phyloP scores from a whole-genome alignment of 1,284 basidiomycete genomes.

The Sanghuangporus baumii region DNA sequence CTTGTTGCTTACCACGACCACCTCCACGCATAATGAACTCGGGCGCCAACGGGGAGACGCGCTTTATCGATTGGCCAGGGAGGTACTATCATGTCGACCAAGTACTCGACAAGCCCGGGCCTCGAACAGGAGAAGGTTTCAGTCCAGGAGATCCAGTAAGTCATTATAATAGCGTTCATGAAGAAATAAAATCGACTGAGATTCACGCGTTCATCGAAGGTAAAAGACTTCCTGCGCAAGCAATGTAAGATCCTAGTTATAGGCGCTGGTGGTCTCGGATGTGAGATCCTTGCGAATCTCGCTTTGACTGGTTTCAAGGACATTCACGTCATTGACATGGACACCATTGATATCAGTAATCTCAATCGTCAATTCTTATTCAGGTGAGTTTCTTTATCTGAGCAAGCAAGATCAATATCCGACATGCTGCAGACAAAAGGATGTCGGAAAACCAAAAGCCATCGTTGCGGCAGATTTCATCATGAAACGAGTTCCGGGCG shows the following conservation, averaged over 20 bases:
- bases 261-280: conserved; percentile 91
- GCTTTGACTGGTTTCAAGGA: conserved; percentile 94
- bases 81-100: conserved; percentile 79
- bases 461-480: conserved; percentile 91
- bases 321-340: conserved; percentile 99
- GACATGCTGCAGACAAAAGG: conserved; percentile 57
- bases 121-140: conserved; percentile 73
- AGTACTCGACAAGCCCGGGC: conserved; percentile 74
- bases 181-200: neutral
- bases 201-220: conserved; percentile 37
- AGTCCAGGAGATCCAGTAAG: conserved; percentile 66
- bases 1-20: conserved; percentile 2
- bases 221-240: conserved; percentile 81
- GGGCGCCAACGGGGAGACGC: conserved; percentile 20
- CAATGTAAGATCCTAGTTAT: conserved; percentile 94
- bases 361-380: conserved; percentile 98
- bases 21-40: neutral
- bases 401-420: neutral
- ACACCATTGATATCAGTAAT: conserved; percentile 99
- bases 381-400: conserved; percentile 52
- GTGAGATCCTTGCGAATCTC: conserved; percentile 92
- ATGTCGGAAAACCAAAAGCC: conserved; percentile 94
- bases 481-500: conserved; percentile 91
- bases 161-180: conserved; percentile 20
- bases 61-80: conserved; percentile 57